Evolutionary conservation across 345 rosid species (phyloP).

Genomic region (Eutrema yunnanense): DNA sequence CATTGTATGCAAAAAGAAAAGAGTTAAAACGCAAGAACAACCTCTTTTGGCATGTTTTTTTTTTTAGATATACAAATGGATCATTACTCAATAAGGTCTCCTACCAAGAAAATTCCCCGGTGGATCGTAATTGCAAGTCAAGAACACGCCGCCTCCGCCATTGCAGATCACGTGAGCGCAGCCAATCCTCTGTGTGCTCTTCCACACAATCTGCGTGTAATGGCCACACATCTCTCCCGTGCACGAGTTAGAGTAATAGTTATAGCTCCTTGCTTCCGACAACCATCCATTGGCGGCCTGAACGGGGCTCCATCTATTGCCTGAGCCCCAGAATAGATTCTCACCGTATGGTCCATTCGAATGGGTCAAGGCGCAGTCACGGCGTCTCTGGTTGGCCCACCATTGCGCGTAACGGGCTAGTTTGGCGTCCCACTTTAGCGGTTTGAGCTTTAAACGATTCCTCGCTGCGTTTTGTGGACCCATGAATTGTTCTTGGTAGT

Average conservation of each 20-base stretch:
- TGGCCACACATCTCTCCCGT: slow-evolving; percentile 60
- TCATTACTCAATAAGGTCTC: slow-evolving; percentile 53
- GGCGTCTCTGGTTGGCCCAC: slow-evolving; percentile 59
- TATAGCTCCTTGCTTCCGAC: slow-evolving; percentile 50
- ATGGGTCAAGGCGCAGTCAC: slow-evolving; percentile 65
- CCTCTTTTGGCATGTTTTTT: background rate
- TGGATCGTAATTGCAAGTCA: slow-evolving; percentile 82
- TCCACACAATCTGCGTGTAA: slow-evolving; percentile 87
- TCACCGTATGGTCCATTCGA: slow-evolving; percentile 88
- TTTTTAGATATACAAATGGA: slow-evolving; percentile 4
- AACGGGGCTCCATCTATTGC: slow-evolving; percentile 58
- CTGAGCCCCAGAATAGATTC: slow-evolving; percentile 95
- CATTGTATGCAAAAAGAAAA: slow-evolving; percentile 3
- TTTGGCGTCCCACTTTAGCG: slow-evolving; percentile 49
- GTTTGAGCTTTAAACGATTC: slow-evolving; percentile 38
- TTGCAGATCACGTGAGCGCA: slow-evolving; percentile 60
- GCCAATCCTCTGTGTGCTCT: slow-evolving; percentile 47
- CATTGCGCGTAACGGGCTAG: slow-evolving; percentile 48
- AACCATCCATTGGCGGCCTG: slow-evolving; percentile 71
- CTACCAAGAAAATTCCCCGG: slow-evolving; percentile 80
- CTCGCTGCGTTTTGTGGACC: slow-evolving; percentile 73
- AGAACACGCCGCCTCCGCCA: slow-evolving; percentile 50
- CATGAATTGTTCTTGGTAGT: slow-evolving; percentile 41
- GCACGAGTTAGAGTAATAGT: slow-evolving; percentile 56
- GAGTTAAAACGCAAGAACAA: slow-evolving; percentile 8